These are phyloP conservation scores for Neohortaea acidophila DNA, from an alignment of 495 filamentous ascomycete genomes.

Conservation along the genomic window DNA sequence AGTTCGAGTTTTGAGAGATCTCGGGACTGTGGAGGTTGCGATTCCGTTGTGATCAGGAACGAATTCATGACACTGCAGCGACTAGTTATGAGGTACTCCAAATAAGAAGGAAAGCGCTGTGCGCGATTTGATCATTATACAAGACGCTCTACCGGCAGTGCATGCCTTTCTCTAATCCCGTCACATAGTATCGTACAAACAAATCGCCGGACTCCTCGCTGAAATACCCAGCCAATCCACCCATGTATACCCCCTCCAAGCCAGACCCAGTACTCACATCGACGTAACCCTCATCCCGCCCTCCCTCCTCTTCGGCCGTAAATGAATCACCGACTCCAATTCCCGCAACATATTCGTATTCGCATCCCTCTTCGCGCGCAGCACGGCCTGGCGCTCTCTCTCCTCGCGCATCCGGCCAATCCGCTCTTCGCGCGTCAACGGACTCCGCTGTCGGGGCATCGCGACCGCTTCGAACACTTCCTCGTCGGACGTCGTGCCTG, in stretches of 20 bases:
- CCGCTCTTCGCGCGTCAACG: conserved; percentile 72
- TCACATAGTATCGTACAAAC: no score
- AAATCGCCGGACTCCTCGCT: neutral
- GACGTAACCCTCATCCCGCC: conserved; percentile 34
- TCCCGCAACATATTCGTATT: conserved; percentile 81
- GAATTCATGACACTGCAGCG: no score
- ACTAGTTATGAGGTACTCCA: no score
- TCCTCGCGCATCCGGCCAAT: conserved; percentile 82
- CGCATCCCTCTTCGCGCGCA: conserved; percentile 57
- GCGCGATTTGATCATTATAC: no score
- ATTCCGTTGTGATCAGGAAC: no score
- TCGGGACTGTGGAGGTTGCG: no score
- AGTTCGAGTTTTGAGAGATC: no score
- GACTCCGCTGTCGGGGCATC: conserved; percentile 47
- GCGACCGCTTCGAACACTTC: conserved; percentile 81
- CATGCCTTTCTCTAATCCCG: no score
- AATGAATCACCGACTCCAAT: conserved; percentile 74
- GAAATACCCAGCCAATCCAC: neutral
- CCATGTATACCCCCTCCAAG: neutral
- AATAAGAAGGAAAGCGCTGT: no score
- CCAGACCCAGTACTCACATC: neutral
- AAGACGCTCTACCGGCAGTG: no score
- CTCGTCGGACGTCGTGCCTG: conserved; percentile 36
- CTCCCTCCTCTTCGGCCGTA: conserved; percentile 39
- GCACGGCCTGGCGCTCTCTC: conserved; percentile 48